Conservation (phyloP, 371 early-diverging fungal species). For the Entomophthora muscae region DNA sequence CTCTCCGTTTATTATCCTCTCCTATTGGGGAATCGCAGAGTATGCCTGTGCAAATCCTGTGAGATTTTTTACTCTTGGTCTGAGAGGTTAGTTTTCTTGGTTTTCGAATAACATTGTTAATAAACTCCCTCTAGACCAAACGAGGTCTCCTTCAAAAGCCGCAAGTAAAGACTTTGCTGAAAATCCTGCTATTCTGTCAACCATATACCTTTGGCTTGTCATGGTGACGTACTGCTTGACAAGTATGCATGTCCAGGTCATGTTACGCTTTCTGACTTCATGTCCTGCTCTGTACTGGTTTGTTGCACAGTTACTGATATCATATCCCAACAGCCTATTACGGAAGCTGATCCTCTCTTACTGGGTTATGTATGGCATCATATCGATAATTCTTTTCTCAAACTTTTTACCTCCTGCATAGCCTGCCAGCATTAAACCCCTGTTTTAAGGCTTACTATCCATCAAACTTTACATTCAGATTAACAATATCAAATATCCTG, state of each 20-base stretch:
- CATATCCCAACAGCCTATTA: neutral
- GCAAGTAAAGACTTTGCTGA: neutral
- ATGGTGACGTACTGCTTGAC: neutral
- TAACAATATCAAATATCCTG: too few relatives aligned
- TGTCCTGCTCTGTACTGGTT: neutral
- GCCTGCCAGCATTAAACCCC: too few relatives aligned
- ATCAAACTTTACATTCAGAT: too few relatives aligned
- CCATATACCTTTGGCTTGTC: neutral
- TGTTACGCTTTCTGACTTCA: neutral
- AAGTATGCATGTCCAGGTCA: neutral
- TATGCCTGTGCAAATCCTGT: neutral
- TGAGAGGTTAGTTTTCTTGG: neutral
- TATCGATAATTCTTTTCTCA: conserved; percentile 3
- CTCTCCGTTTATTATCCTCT: neutral
- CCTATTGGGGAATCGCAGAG: neutral
- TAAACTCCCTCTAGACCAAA: neutral
- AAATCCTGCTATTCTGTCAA: neutral
- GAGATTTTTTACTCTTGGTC: conserved; percentile 1
- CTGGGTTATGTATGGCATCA: neutral
- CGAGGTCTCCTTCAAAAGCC: neutral
- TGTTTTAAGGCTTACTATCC: too few relatives aligned
- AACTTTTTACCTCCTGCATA: conserved; percentile 14
- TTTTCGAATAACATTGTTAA: neutral
- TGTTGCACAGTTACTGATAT: neutral
- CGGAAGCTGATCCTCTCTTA: neutral